Conservation (phyloP, 2,329 filamentous ascomycete species). For the Phaeoacremonium minimum region DNA sequence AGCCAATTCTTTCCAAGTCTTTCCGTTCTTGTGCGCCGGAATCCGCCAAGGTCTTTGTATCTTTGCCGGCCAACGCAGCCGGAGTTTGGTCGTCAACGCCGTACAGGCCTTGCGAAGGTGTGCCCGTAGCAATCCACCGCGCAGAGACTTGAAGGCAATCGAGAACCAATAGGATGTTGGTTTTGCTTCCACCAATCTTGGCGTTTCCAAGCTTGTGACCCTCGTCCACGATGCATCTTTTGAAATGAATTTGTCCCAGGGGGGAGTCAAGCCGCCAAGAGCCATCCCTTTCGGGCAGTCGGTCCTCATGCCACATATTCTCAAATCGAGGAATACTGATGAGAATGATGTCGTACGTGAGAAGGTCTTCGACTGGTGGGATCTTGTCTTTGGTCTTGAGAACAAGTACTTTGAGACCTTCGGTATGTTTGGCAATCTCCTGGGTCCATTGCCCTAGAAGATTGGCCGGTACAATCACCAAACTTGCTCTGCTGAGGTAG, state of each 20-base stretch:
- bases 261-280: slow-evolving; percentile 43
- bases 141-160: slow-evolving; percentile 60
- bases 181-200: slow-evolving; percentile 43
- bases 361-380: slow-evolving; percentile 53
- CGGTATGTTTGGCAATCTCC: slow-evolving; percentile 76
- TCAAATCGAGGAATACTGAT: slow-evolving; percentile 75
- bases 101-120: slow-evolving; percentile 78
- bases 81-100: slow-evolving; percentile 52
- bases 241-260: slow-evolving; percentile 71
- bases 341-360: slow-evolving; percentile 70
- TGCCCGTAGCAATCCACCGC: slow-evolving; percentile 87
- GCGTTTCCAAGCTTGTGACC: slow-evolving; percentile 78
- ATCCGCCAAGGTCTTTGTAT: slow-evolving; percentile 17
- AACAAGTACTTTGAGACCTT: slow-evolving; percentile 59
- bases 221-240: slow-evolving; percentile 88
- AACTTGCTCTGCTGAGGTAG: slow-evolving; percentile 62
- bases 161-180: slow-evolving; percentile 46
- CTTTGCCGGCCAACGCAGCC: background rate
- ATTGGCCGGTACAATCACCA: slow-evolving; percentile 81
- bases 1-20: slow-evolving; percentile 63
- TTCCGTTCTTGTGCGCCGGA: slow-evolving; percentile 49
- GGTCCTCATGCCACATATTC: slow-evolving; percentile 44
- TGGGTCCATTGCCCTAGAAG: slow-evolving; percentile 78
- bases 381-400: slow-evolving; percentile 52
- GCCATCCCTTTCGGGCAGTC: slow-evolving; percentile 22